phyloP scores from a whole-genome alignment of 305 asterid species.

The Solanum hybrid region DNA sequence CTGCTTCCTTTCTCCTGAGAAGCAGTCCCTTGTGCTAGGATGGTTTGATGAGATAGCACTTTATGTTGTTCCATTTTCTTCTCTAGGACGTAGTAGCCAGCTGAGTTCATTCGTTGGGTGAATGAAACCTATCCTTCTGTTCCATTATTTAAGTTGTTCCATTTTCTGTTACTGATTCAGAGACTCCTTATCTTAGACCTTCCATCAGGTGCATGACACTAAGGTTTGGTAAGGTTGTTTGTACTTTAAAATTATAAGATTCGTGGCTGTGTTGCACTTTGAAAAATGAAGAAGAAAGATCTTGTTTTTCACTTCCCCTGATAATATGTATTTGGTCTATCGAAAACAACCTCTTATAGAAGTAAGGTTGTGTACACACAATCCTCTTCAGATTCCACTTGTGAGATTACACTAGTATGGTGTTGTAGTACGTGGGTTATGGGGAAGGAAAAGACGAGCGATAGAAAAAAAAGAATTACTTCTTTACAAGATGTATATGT shows the following conservation, averaged over 20 bases:
- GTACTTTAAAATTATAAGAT: not conserved
- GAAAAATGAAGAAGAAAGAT: not conserved
- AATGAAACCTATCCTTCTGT: not conserved
- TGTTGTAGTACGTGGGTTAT: not conserved
- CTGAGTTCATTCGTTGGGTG: not conserved
- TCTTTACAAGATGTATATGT: not conserved
- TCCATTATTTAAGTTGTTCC: not conserved
- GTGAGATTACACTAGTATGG: not conserved
- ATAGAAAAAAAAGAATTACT: not conserved
- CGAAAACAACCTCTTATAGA: not conserved
- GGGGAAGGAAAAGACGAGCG: not conserved
- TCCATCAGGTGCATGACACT: not conserved
- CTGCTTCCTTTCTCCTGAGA: conserved; percentile 38
- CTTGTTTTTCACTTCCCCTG: not conserved
- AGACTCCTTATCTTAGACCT: not conserved
- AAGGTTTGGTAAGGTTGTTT: not conserved
- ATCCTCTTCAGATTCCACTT: not conserved
- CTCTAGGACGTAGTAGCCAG: not conserved
- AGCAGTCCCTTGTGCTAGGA: conserved; percentile 18
- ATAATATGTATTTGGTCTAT: not conserved
- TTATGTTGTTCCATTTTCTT: not conserved
- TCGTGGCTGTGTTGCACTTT: not conserved
- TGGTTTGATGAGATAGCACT: not conserved
- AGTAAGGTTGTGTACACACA: not conserved
- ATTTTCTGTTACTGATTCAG: not conserved